A percentile compares a stretch with the other conserved stretches of the same genome.
phyloP scores from a whole-genome alignment of 2,329 filamentous ascomycete genomes.

The Boeremia exigua region DNA sequence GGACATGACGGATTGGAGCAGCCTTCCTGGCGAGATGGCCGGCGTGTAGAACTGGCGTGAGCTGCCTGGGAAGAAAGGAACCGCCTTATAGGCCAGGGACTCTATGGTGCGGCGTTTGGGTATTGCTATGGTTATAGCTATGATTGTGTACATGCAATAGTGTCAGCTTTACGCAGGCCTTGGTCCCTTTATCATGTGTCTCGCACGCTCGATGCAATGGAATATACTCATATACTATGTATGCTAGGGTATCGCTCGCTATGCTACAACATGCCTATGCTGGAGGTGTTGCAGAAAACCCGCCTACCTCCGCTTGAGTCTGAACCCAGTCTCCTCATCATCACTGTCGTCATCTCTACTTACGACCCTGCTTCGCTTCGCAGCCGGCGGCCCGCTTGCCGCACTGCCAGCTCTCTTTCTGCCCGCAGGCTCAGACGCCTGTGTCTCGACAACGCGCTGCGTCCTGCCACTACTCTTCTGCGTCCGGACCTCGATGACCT shows the following conservation, averaged over 20 bases:
- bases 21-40: too few relatives aligned
- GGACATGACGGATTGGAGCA: too few relatives aligned
- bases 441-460: slow-evolving; percentile 38
- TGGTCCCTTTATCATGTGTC: not conserved
- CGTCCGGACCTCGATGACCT: slow-evolving; percentile 21
- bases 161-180: not conserved
- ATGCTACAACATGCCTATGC: not conserved
- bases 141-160: slow-evolving; percentile 1
- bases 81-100: not conserved
- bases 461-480: slow-evolving; percentile 34
- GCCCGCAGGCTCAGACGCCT: slow-evolving; percentile 34
- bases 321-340: slow-evolving; percentile 63
- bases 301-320: slow-evolving; percentile 52
- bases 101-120: slow-evolving; percentile 21
- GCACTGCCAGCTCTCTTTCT: slow-evolving; percentile 41
- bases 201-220: not conserved
- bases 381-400: slow-evolving; percentile 30
- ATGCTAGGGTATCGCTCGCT: not conserved
- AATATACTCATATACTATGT: not conserved
- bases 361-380: slow-evolving; percentile 34
- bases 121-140: slow-evolving; percentile 1
- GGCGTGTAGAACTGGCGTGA: not conserved
- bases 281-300: not conserved
- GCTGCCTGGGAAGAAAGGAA: not conserved
- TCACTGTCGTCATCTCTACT: slow-evolving; percentile 58